Evolutionary conservation across 495 filamentous ascomycete species (phyloP).

Genomic region (Talaromyces nanjingensis): DNA sequence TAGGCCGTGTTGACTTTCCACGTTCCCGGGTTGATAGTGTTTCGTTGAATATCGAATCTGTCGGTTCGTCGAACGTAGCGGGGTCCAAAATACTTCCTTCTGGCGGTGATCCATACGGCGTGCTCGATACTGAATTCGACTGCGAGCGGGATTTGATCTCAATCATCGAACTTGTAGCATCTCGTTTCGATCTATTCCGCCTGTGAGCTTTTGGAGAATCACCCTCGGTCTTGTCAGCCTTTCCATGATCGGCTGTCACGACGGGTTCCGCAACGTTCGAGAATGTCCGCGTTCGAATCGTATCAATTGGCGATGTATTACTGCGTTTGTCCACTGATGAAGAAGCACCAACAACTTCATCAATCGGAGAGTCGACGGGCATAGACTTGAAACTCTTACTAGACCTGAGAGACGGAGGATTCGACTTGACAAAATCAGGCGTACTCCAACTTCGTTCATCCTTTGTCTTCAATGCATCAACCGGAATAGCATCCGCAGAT

Average conservation of each 20-base stretch:
- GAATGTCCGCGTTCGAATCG: constrained; percentile 57
- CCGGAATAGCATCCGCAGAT: constrained; percentile 25
- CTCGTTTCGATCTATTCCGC: constrained; percentile 39
- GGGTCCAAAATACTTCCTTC: constrained; percentile 23
- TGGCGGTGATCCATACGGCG: constrained; percentile 44
- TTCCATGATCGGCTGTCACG: constrained; percentile 54
- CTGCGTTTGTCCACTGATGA: constrained; percentile 33
- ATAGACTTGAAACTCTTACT: constrained; percentile 22
- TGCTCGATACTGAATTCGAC: constrained; percentile 47
- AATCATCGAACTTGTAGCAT: constrained; percentile 57
- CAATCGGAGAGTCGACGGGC: constrained; percentile 19
- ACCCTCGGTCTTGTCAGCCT: constrained; percentile 43
- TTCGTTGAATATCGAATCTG: constrained; percentile 23
- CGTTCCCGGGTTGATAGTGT: not conserved
- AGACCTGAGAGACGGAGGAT: constrained; percentile 22
- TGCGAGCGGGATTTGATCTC: constrained; percentile 57
- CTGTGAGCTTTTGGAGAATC: constrained; percentile 20
- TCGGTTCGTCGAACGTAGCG: not conserved
- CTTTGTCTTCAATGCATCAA: constrained; percentile 32
- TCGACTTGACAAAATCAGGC: constrained; percentile 31
- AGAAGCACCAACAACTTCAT: constrained; percentile 24
- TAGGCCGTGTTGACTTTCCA: not conserved
- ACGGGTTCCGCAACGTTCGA: constrained; percentile 56
- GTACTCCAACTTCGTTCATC: constrained; percentile 58
- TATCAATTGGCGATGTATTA: constrained; percentile 40